A percentile compares a stretch with the other conserved stretches of the same genome.
Conservation (phyloP, 768 basidiomycete genomes). For the Fibroporia radiculosa region DNA sequence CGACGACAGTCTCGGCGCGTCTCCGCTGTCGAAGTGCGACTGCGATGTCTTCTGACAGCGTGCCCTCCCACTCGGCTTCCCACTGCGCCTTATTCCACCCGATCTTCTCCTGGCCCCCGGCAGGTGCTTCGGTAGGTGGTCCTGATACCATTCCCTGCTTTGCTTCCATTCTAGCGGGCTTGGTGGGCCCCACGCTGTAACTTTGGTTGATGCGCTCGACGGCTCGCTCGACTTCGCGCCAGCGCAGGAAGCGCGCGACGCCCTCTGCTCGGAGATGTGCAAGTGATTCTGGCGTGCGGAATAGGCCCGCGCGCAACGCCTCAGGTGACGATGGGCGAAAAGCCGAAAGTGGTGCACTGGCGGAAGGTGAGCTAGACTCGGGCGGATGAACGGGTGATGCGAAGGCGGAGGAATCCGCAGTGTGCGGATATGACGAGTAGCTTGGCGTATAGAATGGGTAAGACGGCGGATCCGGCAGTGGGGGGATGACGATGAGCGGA, state of each 20-base stretch:
- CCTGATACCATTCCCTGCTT: conserved; percentile 5
- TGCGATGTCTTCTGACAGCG: conserved; percentile 57
- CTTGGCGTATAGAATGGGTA: background rate
- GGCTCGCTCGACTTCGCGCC: conserved; percentile 62
- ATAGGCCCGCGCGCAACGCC: conserved; percentile 51
- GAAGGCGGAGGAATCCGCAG: background rate
- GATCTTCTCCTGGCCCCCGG: background rate
- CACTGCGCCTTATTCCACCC: conserved; percentile 56
- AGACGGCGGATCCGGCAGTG: conserved; percentile 6
- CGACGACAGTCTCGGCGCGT: conserved; percentile 1
- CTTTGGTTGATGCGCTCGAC: conserved; percentile 25
- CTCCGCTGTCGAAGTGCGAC: conserved; percentile 36
- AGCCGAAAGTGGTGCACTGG: conserved; percentile 27
- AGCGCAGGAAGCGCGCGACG: conserved; percentile 60
- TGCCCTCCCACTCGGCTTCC: conserved; percentile 59
- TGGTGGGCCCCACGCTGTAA: background rate
- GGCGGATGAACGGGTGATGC: background rate
- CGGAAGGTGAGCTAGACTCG: background rate
- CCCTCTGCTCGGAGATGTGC: conserved; percentile 53
- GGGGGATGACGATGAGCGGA: conserved; percentile 48
- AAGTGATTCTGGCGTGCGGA: conserved; percentile 57
- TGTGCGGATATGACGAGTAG: background rate
- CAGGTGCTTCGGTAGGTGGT: background rate
- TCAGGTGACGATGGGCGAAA: conserved; percentile 46
- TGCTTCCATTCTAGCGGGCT: no score